Conservation (phyloP, 2,329 filamentous ascomycete genomes). For the Rasamsonia emersonii region DNA sequence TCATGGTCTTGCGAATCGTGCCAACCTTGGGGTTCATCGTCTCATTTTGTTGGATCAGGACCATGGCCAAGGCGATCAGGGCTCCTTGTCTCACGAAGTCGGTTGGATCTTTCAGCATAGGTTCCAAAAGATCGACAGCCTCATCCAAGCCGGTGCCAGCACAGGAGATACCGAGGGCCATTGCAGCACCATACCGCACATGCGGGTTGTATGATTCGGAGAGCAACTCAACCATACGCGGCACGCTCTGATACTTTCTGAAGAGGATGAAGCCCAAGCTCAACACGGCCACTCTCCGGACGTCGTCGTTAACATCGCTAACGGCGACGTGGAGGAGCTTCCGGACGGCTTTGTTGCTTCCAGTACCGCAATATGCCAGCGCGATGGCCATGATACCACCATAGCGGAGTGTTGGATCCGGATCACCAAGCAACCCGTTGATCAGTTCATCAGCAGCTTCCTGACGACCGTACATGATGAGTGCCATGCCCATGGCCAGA, state of each 20-base stretch:
- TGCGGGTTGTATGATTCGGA: slow-evolving; percentile 99
- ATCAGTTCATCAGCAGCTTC: slow-evolving; percentile 93
- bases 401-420: slow-evolving; percentile 87
- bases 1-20: slow-evolving; percentile 81
- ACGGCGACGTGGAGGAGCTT: slow-evolving; percentile 93
- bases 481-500: slow-evolving; percentile 88
- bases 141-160: slow-evolving; percentile 93
- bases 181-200: slow-evolving; percentile 92
- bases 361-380: slow-evolving; percentile 90
- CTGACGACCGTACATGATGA: slow-evolving; percentile 96
- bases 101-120: slow-evolving; percentile 98
- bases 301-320: slow-evolving; percentile 96
- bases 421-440: slow-evolving; percentile 83
- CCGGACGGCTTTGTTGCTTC: slow-evolving; percentile 96
- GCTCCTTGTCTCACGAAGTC: slow-evolving; percentile 98
- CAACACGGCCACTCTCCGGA: slow-evolving; percentile 92
- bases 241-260: slow-evolving; percentile 92
- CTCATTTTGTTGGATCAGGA: slow-evolving; percentile 98
- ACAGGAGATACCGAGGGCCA: slow-evolving; percentile 97
- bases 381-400: slow-evolving; percentile 99
- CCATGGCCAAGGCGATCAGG: slow-evolving; percentile 90
- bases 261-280: slow-evolving; percentile 97
- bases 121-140: slow-evolving; percentile 91
- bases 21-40: slow-evolving; percentile 96
- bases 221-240: slow-evolving; percentile 95